Conservation (phyloP, 441 rosid genomes). For the Jatropha multifida region DNA sequence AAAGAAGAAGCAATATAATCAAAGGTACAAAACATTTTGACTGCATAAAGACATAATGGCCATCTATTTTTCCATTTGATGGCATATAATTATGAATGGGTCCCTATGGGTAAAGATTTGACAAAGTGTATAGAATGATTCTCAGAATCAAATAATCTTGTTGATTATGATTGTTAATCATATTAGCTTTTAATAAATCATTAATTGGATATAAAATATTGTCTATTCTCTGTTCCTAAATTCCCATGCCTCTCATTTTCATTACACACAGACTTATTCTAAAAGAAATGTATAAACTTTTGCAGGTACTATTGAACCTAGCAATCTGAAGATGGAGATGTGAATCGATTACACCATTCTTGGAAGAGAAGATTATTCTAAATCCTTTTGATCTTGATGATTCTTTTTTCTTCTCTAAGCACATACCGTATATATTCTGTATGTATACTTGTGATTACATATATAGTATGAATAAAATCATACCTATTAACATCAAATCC, state of each 20-base stretch:
- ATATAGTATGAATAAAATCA: slow-evolving; percentile 38
- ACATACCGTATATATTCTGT: slow-evolving; percentile 39
- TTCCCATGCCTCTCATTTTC: slow-evolving; percentile 9
- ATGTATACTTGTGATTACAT: slow-evolving; percentile 33
- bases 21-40: slow-evolving; percentile 19
- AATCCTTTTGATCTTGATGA: slow-evolving; percentile 33
- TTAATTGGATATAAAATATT: background rate
- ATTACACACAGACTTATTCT: slow-evolving; percentile 16
- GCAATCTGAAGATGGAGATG: slow-evolving; percentile 60
- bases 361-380: slow-evolving; percentile 17
- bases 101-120: slow-evolving; percentile 22
- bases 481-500: slow-evolving; percentile 24
- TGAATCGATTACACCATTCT: slow-evolving; percentile 38
- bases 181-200: slow-evolving; percentile 2
- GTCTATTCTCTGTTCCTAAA: background rate
- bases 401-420: slow-evolving; percentile 36
- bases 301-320: slow-evolving; percentile 54
- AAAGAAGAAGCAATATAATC: slow-evolving; percentile 18
- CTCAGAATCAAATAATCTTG: slow-evolving; percentile 18
- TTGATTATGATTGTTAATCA: slow-evolving; percentile 29
- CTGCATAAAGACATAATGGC: slow-evolving; percentile 14
- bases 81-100: slow-evolving; percentile 19
- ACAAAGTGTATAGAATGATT: slow-evolving; percentile 11
- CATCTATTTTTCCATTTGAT: slow-evolving; percentile 19
- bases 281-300: background rate